Conservation (phyloP, 306 rosid genomes). For the Albizia julibrissin region DNA sequence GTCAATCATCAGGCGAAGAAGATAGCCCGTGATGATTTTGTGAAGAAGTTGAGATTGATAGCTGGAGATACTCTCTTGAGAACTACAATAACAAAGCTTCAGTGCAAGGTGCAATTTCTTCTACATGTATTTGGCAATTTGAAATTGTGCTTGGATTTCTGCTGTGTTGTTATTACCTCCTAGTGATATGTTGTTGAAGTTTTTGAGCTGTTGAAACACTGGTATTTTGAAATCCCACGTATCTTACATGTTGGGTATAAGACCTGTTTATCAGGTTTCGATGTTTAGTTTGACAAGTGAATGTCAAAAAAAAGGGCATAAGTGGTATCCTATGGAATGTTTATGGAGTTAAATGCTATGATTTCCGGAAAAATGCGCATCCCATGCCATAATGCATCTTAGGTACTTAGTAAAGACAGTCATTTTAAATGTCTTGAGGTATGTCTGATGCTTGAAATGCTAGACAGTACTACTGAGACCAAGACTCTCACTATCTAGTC, state of each 20-base stretch:
- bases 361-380: not conserved
- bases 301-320: not conserved
- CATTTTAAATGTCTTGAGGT: no score
- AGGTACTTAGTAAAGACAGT: no score
- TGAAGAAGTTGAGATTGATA: constrained; percentile 63
- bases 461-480: no score
- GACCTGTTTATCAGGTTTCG: not conserved
- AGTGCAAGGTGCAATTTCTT: constrained; percentile 49
- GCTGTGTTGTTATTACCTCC: not conserved
- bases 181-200: not conserved
- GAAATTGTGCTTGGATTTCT: constrained; percentile 2
- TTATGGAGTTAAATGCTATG: not conserved
- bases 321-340: not conserved
- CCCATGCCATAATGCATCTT: not conserved
- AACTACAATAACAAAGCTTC: constrained; percentile 59
- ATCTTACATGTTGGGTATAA: not conserved
- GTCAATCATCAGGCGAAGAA: constrained; percentile 57
- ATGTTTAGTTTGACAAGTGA: not conserved
- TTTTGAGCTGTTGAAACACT: not conserved
- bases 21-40: constrained; percentile 67
- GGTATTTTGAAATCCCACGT: not conserved
- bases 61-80: constrained; percentile 81
- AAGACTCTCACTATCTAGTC: not conserved
- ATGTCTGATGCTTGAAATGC: no score
- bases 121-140: not conserved